Evolutionary conservation across 202 grass and related monocot genomes (phyloP), one percentile per base, ranked within the genome.

Genomic region (Eragrostis tef): DNA sequence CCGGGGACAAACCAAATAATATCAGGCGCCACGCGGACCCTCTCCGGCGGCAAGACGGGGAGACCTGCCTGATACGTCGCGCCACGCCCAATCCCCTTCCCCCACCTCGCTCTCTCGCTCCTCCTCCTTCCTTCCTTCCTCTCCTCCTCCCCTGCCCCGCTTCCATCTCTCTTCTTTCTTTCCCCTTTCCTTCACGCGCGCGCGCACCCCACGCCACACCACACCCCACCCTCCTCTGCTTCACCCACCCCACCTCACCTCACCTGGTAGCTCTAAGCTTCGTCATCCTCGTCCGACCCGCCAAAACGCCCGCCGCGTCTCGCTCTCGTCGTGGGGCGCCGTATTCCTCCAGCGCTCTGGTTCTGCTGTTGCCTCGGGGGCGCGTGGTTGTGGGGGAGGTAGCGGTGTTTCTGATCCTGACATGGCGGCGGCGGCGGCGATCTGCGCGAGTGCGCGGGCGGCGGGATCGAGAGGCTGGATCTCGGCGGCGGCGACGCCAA

Each of bases 31-130:
- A 85, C 87, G 87, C 78, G 87, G 78, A 81, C 58, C 26, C 65
- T 61, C 72, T 77, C 27, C 49, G 2, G 77, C 77, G 67, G 77
- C 64, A 44, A 31, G 77, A 64, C 71, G 51, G 61, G 69, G 27
- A 82, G 87, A 82, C 87, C 83, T 78, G 87, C 63, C 73, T 83
- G 50, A n/a, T 81, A 78, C 87, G 87, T 78, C 87, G 78, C 66
- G 12, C 22, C 42, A 21, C 25, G 26, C 6, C 87, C 87, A 82
- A 89, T 85, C 71, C 42, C 72, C 41, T 51, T 44, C 39, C 45
- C 66, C 73, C 82, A 85, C 77, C 86, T 84, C 81, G 47, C 46
- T 45, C 11, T 24, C 9, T 64, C 43, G 7, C 66, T 16, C 5
- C 5, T 3, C 45, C n/a, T 3, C 12, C 45, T 6, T 31, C 48